Evolutionary conservation across 805 yeast genomes (phyloP).

Genomic region (Helenozyma baotianmanensis): DNA sequence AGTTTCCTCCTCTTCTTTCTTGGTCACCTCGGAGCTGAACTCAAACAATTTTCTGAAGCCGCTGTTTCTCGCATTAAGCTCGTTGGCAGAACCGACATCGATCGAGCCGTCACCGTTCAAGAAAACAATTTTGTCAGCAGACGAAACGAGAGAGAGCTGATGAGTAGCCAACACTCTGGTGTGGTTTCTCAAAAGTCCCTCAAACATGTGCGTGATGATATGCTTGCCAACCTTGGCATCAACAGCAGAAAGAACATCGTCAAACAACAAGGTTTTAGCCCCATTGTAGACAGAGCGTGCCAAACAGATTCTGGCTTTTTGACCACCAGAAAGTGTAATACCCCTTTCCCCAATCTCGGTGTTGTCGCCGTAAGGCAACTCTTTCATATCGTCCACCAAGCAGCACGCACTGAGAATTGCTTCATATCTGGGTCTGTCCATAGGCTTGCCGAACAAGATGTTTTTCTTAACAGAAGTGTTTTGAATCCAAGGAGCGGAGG

Average conservation of each 20-base stretch:
- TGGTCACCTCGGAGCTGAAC: conserved; percentile 26
- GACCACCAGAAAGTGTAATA: conserved; percentile 42
- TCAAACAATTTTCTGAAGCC: conserved; percentile 51
- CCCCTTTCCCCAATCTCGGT: conserved; percentile 46
- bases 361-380: conserved; percentile 32
- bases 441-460: conserved; percentile 33
- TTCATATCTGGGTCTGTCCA: conserved; percentile 24
- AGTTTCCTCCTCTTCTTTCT: conserved; percentile 29
- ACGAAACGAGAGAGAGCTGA: conserved; percentile 35
- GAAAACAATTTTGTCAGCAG: conserved; percentile 36
- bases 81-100: conserved; percentile 33
- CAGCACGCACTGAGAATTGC: conserved; percentile 34
- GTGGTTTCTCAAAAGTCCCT: conserved; percentile 27
- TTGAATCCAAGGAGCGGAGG: conserved; percentile 41
- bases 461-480: conserved; percentile 39
- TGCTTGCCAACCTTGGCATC: conserved; percentile 41
- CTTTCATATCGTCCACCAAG: conserved; percentile 33
- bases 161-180: conserved; percentile 41
- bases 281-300: conserved; percentile 40
- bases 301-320: conserved; percentile 41
- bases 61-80: conserved; percentile 31
- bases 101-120: conserved; percentile 39
- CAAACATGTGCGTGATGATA: conserved; percentile 32
- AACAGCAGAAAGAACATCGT: conserved; percentile 43
- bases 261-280: conserved; percentile 32